Conservation (phyloP, 495 filamentous ascomycete species). For the Daldinia bambusicola region DNA sequence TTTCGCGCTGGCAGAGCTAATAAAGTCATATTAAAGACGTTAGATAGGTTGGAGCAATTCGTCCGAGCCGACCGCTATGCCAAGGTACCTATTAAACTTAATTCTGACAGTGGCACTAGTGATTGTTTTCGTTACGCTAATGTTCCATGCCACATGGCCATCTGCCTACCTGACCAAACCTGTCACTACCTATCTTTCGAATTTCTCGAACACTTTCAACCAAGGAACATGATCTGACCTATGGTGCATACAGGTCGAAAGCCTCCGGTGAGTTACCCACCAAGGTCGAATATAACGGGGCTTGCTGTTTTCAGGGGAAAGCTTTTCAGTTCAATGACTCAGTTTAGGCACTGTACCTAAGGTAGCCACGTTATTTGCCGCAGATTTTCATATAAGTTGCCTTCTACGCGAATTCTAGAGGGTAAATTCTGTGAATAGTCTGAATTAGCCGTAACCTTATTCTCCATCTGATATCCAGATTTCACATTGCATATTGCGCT, state of each 20-base stretch:
- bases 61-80: background rate
- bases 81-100: background rate
- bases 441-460: slow-evolving; percentile 1
- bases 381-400: background rate
- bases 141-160: background rate
- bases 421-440: background rate
- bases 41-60: no score
- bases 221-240: background rate
- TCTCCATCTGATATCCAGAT: slow-evolving; percentile 6
- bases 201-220: background rate
- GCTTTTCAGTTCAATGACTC: background rate
- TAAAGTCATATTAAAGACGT: background rate
- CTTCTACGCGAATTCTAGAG: background rate
- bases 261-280: background rate
- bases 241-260: background rate
- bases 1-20: background rate
- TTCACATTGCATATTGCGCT: no score
- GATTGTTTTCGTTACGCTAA: background rate
- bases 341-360: no score
- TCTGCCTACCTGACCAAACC: background rate
- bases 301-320: background rate
- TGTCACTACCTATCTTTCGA: background rate
- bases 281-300: background rate
- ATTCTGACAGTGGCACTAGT: background rate
- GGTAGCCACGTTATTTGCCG: no score